Evolutionary conservation across 2,329 filamentous ascomycete genomes (phyloP), one percentile per base, ranked within the genome.

Genomic region (Penicillium hordei): DNA sequence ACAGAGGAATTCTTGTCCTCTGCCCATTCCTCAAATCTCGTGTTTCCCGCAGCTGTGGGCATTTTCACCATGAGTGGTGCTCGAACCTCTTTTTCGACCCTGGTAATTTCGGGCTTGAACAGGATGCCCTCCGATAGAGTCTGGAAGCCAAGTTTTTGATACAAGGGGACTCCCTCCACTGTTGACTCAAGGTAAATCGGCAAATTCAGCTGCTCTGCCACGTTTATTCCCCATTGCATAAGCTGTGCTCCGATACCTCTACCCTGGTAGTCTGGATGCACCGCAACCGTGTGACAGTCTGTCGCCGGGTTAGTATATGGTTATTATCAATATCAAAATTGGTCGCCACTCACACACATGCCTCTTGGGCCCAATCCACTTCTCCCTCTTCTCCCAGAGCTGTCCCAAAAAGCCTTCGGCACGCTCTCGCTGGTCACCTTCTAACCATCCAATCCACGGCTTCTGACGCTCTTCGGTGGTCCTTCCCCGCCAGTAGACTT

Each of bases 121-220:
- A 78, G 70, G 29, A 78, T 66, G 21, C 69, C 75, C 33, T 77
- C 72, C 3, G 50, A 34, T 7, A 58, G 36, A 15, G 55, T 54
- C 48, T 71, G 68, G 62, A 80, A 82, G 2, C 80, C 80, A 62
- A 79, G 72, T 59, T 76, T 81, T 57, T 75, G 70, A 65, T 82
- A 83, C 29, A 82, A 68, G 8, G 68, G 68, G 38, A 74, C 68
- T 0, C 76, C 78, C 5, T 72, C 71, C 4, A 71, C 75, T 0
- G 78, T 80, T 2, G 78, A 77, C 65, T 82, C 80, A 40, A 82
- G 73, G 67, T 82, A 82, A 4, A 80, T 68, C 4, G 79, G 79
- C 31, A 81, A 58, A 15, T 65, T 65, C 21, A 72, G 65, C 17
- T 72, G 36, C 9, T 55, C 53, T 21, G 53, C 45, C 19, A 50